Evolutionary conservation across 2,329 filamentous ascomycete genomes (phyloP).

Genomic region (Tolypocladium album): DNA sequence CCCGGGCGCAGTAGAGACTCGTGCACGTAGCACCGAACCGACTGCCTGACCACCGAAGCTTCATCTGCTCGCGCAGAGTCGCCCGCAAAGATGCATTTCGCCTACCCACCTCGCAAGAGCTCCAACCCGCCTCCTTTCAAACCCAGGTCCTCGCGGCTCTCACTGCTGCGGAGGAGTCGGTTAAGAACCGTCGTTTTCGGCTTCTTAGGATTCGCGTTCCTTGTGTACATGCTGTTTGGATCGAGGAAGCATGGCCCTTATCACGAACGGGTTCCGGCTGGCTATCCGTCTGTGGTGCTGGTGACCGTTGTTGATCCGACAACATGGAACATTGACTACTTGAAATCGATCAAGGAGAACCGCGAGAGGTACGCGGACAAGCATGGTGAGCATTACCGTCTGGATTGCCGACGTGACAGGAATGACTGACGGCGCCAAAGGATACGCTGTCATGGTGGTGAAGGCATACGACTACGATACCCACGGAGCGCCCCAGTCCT

Average conservation of each 20-base stretch:
- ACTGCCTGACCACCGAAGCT: not conserved
- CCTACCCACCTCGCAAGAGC: constrained; percentile 75
- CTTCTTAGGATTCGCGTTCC: constrained; percentile 40
- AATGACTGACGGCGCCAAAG: constrained; percentile 30
- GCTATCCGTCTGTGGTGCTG: constrained; percentile 57
- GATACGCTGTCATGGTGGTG: constrained; percentile 78
- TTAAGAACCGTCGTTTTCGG: constrained; percentile 47
- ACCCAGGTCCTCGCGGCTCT: constrained; percentile 43
- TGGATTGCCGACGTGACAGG: not conserved
- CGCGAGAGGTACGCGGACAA: constrained; percentile 72
- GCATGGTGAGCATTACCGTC: constrained; percentile 54
- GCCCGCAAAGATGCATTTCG: constrained; percentile 65
- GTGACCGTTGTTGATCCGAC: constrained; percentile 74
- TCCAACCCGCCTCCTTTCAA: constrained; percentile 66
- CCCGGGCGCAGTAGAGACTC: not conserved
- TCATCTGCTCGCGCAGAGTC: not conserved
- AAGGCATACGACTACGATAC: constrained; percentile 68
- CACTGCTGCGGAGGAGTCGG: constrained; percentile 50
- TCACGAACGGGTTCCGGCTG: constrained; percentile 32
- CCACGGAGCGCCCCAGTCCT: constrained; percentile 46
- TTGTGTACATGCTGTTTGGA: constrained; percentile 50
- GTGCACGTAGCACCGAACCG: not conserved
- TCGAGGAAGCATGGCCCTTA: constrained; percentile 17
- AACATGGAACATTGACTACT: constrained; percentile 53
- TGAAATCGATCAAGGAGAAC: constrained; percentile 69